phyloP scores from a whole-genome alignment of 1,284 basidiomycete genomes.

The Mycosarcoma mackinlayi region DNA sequence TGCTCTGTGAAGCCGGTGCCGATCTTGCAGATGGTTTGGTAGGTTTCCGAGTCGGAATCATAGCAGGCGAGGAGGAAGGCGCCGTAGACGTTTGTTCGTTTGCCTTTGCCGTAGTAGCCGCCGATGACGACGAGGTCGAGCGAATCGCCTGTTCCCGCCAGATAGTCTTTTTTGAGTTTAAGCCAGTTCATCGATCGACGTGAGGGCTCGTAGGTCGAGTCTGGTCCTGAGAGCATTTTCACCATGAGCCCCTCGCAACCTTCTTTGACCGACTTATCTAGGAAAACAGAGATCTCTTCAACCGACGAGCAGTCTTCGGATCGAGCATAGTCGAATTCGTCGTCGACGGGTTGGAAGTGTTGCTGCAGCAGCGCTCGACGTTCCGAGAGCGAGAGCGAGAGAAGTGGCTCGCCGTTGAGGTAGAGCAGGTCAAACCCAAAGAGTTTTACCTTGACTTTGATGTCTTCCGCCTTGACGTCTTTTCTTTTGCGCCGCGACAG shows the following conservation, averaged over 20 bases:
- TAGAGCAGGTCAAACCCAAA: conserved; percentile 96
- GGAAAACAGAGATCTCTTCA: conserved; percentile 93
- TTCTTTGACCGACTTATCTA: conserved; percentile 96
- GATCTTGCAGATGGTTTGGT: conserved; percentile 81
- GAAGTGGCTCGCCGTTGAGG: conserved; percentile 80
- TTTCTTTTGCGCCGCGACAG: conserved; percentile 94
- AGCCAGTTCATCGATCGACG: conserved; percentile 96
- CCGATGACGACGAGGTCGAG: conserved; percentile 97
- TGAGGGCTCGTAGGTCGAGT: conserved; percentile 94
- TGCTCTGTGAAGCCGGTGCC: conserved; percentile 96
- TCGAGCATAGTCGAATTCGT: conserved; percentile 93
- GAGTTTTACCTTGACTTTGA: conserved; percentile 92
- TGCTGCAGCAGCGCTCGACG: conserved; percentile 81
- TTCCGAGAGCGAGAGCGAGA: conserved; percentile 50
- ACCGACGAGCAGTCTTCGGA: conserved; percentile 87
- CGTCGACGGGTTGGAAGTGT: conserved; percentile 83
- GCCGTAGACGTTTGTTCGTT: conserved; percentile 77
- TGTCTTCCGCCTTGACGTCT: conserved; percentile 95
- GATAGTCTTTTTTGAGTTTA: conserved; percentile 73
- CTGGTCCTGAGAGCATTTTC: conserved; percentile 92
- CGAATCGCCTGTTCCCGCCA: conserved; percentile 96
- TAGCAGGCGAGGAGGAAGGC: conserved; percentile 66
- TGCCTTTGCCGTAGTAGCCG: conserved; percentile 96
- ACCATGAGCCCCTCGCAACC: conserved; percentile 98
- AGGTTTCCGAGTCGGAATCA: conserved; percentile 63